Base-by-base conservation (phyloP, 495 filamentous ascomycete genomes). In the Neurospora tetrasperma region DNA sequence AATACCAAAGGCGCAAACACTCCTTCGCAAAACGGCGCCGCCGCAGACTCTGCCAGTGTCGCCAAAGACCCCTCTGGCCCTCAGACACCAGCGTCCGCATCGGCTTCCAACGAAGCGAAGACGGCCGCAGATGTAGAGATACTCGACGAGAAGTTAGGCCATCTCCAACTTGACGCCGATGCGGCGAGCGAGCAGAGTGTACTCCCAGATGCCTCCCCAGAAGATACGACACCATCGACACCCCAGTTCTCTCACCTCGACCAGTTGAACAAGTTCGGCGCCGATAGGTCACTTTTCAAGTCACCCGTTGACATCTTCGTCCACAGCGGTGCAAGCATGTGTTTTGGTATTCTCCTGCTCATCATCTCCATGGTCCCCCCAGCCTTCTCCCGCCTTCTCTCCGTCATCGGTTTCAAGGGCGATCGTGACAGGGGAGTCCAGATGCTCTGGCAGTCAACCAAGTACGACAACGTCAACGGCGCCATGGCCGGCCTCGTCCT, bases 381-480 rank as follows among this genome's bases (percentile, higher is more conserved):
- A 0, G 90, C 93, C 9, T 96, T 99, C 80, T 89, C 87, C 71
- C 92, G 88, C 72, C 86, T 98, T 5, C 86, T 98, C 27, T 91
- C 89, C 73, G 91, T 98, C 71, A 93, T 98, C 59, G 96, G 96
- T 14, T 98, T 98, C 80, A 90, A 88, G 75, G 96, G 96, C 16
- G 95, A 99, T 80, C 91, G 94, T 69, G 91, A 95, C 71, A 86
- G 90, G 31, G 96, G 94, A 4, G 80, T 97, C 14, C 82, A 86
- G 23, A 91, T 97, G 89, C 89, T 99, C 10, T 99, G 96, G 96
- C 93, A 95, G 80, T 91, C 93, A 16, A 92, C 92, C 74, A 94
- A 91, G 76, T 94, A 92, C 78, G 85, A 89, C 74, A 97, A 97
- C 77, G 87, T 98, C 79, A 94, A 97, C 77, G 96, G 96, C 39